These are phyloP conservation scores for Aureoboletus auriporus DNA, from an alignment of 768 basidiomycete genomes.

Conservation along the genomic window DNA sequence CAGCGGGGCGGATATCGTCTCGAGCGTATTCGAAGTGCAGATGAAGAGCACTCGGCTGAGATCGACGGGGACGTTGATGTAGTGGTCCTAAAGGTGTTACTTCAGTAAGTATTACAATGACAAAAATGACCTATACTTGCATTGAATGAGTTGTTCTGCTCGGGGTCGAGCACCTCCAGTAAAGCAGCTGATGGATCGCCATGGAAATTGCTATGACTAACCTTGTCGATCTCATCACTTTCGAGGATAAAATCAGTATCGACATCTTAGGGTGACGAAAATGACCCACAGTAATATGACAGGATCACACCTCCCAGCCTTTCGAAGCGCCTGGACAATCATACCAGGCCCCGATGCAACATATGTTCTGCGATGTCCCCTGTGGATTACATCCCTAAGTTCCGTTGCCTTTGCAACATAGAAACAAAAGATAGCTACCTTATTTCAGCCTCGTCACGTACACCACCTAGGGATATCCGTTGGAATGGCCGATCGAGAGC, in stretches of 20 bases:
- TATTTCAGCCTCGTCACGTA: conserved; percentile 88
- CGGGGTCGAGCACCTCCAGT: conserved; percentile 90
- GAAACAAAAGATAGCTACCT: conserved; percentile 25
- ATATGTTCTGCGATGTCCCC: conserved; percentile 78
- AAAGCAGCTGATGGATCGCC: conserved; percentile 90
- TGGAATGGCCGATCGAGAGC: conserved; percentile 85
- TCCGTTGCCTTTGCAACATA: conserved; percentile 5
- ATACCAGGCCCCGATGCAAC: conserved; percentile 85
- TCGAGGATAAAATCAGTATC: not conserved
- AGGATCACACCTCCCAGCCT: conserved; percentile 75
- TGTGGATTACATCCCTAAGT: conserved; percentile 8
- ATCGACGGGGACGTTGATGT: conserved; percentile 85
- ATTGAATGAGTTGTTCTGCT: conserved; percentile 84
- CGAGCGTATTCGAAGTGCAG: conserved; percentile 87
- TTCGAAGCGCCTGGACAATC: conserved; percentile 83
- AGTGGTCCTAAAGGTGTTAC: conserved; percentile 67
- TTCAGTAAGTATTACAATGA: not conserved
- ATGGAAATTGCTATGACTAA: conserved; percentile 82
- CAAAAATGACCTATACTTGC: conserved; percentile 33
- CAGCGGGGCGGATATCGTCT: conserved; percentile 84
- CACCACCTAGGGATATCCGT: conserved; percentile 87
- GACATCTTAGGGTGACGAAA: not conserved
- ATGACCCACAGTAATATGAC: conserved; percentile 63
- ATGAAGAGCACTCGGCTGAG: conserved; percentile 88
- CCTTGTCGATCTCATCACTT: conserved; percentile 88